A percentile compares a stretch with the other conserved stretches of the same genome.
phyloP scores from a whole-genome alignment of 2,329 filamentous ascomycete species.

The Penicillium sp. region DNA sequence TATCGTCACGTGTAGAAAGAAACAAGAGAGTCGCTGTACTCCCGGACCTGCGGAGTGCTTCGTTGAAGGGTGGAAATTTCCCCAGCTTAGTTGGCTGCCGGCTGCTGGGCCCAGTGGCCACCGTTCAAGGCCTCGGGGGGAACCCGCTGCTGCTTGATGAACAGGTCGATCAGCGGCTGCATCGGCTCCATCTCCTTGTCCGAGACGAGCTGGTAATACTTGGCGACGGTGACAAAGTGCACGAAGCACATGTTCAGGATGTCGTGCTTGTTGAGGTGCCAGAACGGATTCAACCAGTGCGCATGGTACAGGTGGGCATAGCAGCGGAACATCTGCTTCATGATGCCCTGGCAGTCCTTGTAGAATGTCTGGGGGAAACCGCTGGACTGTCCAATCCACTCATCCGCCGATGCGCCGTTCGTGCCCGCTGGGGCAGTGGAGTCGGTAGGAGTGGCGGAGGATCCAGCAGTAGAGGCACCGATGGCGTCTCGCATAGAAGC shows the following conservation, averaged over 20 bases:
- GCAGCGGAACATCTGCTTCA: constrained; percentile 98
- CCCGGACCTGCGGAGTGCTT: constrained; percentile 14
- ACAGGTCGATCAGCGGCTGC: constrained; percentile 90
- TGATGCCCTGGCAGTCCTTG: constrained; percentile 87
- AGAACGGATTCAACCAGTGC: constrained; percentile 83
- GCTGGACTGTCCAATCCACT: constrained; percentile 87
- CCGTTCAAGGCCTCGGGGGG: constrained; percentile 62
- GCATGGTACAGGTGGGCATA: constrained; percentile 98
- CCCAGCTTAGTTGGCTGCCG: constrained; percentile 31
- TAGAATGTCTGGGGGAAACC: constrained; percentile 91
- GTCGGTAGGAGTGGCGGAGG: constrained; percentile 20
- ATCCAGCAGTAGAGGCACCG: constrained; percentile 40
- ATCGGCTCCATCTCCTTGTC: constrained; percentile 93
- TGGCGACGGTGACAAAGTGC: constrained; percentile 79
- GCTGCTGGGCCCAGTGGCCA: constrained; percentile 45
- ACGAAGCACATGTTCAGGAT: constrained; percentile 86
- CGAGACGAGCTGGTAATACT: constrained; percentile 78
- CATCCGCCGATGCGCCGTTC: constrained; percentile 48
- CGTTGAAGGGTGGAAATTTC: neutral
- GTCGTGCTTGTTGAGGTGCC: constrained; percentile 70
- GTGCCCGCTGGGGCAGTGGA: constrained; percentile 56
- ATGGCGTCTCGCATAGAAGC: constrained; percentile 56
- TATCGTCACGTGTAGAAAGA: constrained; percentile 20
- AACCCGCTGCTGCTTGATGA: constrained; percentile 85
- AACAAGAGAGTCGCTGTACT: constrained; percentile 10